These are phyloP conservation scores for Porcisia deanei DNA, from an alignment of 208 protist genomes.

Conservation along the genomic window DNA sequence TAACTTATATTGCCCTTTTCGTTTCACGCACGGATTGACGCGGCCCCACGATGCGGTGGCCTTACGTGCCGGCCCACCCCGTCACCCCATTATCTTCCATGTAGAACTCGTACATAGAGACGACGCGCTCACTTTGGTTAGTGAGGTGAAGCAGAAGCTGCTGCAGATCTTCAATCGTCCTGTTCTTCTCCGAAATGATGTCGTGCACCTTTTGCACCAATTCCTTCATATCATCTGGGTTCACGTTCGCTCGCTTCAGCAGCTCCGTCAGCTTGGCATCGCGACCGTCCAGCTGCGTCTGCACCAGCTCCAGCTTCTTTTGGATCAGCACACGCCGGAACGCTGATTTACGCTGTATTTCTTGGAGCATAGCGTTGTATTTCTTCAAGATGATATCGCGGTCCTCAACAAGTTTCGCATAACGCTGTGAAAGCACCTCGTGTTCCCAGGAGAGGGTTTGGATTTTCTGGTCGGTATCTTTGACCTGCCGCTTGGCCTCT, in stretches of 20 bases:
- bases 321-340: conserved; percentile 96
- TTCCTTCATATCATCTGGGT: conserved; percentile 88
- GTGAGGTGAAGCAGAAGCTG: conserved; percentile 74
- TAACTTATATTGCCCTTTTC: neutral
- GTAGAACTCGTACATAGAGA: conserved; percentile 84
- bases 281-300: conserved; percentile 92
- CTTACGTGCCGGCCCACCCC: conserved; percentile 28
- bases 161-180: conserved; percentile 95
- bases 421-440: conserved; percentile 95
- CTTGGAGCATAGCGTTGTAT: conserved; percentile 95
- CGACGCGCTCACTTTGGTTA: conserved; percentile 63
- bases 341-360: conserved; percentile 94
- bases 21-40: neutral
- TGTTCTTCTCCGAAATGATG: conserved; percentile 96
- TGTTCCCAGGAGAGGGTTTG: conserved; percentile 95
- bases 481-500: conserved; percentile 73
- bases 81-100: conserved; percentile 78
- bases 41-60: neutral
- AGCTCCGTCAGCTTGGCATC: conserved; percentile 94
- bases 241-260: conserved; percentile 94
- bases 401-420: conserved; percentile 92
- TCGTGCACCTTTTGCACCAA: conserved; percentile 95
- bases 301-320: conserved; percentile 94
- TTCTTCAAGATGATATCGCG: conserved; percentile 95
- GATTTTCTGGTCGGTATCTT: conserved; percentile 86